Base-by-base conservation (phyloP, 768 basidiomycete genomes). In the Auricularia auricula-judae region DNA sequence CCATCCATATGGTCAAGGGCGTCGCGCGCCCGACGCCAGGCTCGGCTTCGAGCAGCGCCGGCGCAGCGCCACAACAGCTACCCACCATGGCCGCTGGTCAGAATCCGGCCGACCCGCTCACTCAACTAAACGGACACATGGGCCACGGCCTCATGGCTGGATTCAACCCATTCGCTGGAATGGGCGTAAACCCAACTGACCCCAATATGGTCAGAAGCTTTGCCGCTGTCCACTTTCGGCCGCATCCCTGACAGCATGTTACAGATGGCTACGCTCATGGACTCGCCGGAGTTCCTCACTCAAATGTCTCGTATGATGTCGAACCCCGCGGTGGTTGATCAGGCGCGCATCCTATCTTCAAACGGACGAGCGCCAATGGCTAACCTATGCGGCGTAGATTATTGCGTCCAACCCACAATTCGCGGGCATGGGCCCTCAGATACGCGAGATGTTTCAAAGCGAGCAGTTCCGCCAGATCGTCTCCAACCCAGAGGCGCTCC, bases 1-100 rank as follows among this genome's bases (percentile, higher is more conserved):
- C 93, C 0, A 85, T 95, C 51, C 93, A 93, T 73, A 93, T 93
- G 90, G 94, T 94, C 70, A 96, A 95, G 73, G 90, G 91, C 29
- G 86, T 83, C 10, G 80, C 86, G 1, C 82, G 87, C 7, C 60
- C 72, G 1, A 65, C 73, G 1, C 39, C 62, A 34, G 70, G 75
- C 2, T 63, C 76, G 16, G 68, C 66, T 36, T 70, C 67, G 39
- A 67, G 64, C n/a, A 35, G 70, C 7, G 70, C 81, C 1, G 64
- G 67, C 36, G 51, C 69, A 34, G 62, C 68, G 39, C 76, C 82
- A n/a, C 87, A 84, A 71, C 80, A 78, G 39, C 77, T 93, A 21
- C 93, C 94, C 16, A 81, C 82, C 10, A 93, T 97, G 91, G 91
- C 92, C 69, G 82, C 94, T 0, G 96, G 94, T 2, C 91, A 96